Base-by-base conservation (phyloP, 2,329 filamentous ascomycete species). In the Pezicula rhizophila region DNA sequence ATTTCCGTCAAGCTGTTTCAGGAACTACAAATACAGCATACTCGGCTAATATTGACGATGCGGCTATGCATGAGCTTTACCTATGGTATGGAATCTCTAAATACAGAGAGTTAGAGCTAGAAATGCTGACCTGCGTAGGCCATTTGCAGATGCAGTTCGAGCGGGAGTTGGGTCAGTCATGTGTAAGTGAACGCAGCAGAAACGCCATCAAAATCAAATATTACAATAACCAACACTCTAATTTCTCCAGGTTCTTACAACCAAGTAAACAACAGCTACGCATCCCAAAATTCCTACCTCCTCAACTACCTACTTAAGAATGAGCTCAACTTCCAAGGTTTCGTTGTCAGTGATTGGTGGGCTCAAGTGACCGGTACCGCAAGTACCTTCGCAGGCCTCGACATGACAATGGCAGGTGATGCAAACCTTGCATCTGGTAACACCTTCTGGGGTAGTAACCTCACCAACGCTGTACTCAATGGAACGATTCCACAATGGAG, bases 341-440 rank as follows among this genome's bases (percentile, higher is more conserved):
- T 89, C 60, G 77, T 92, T 48, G 79, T 87, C 74, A 81, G 78
- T n/a, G 88, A 95, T 65, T 92, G 87, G 85, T 73, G 78, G 56
- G 87, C 85, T 7, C 85, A 90, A 59, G 85, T 90, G 58, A 73
- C 80, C 2, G 85, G 85, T 52, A 82, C 79, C 8, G 73, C 80
- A 20, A 79, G 76, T 35, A 84, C 87, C 2, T 72, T 83, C 25
- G 85, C 87, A n/a, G 89, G 89, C 39, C 72, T 95, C 11, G 89
- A 95, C 65, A 90, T 93, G 86, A 78, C 78, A 17, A 93, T 93
- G 88, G 86, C 87, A 1, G 88, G 88, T 47, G 92, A 96, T 64
- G 85, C 85, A 5, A 58, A 69, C 20, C 93, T 96, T 69, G 80
- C 86, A 66, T 81, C 79, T 5, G 86, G 85, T 4, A 51, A 60